Evolutionary conservation across 164 flowering plant genomes (phyloP), one percentile per base, ranked within the genome.

Genomic region (Akebia trifoliata): DNA sequence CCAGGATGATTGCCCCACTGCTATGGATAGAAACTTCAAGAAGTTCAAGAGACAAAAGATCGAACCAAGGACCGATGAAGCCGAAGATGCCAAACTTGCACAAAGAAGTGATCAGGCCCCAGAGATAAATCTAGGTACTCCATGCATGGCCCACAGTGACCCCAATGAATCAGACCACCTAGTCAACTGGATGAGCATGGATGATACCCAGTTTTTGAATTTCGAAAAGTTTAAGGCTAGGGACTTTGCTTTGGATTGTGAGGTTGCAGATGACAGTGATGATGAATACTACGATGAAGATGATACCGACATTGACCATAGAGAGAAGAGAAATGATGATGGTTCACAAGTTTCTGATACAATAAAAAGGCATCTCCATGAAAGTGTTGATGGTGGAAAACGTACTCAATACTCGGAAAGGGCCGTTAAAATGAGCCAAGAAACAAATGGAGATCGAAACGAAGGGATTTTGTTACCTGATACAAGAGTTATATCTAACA

Each of bases 171-270:
- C 45, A 50, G 60, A 53, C 35, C 45, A 40, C n/a, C 39, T 75
- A 3, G 79, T 80, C 55, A 80, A 65, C 50, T 75, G 81, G 84
- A 77, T 77, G 79, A 75, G 76, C 73, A 71, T 73, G 78, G 79
- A 77, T 45, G 81, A 75, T 22, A 50, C 68, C 12, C 71, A 57
- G 21, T 46, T 73, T 60, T 57, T 63, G 56, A 63, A 56, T 64
- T 50, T 53, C 31, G 79, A 73, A 40, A 75, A 69, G 35, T n/a
- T 37, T 12, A 71, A 71, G 60, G 79, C 74, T 24, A 62, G 51
- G 4, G 74, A 75, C 4, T 46, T 50, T 39, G 59, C 44, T 25
- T 64, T 57, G 12, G 73, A 72, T 35, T 64, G 29, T 50, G 78
- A 69, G 30, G 70, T 72, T 50, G 48, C 75, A 40, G 79, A 79